A percentile compares a stretch with the other conserved stretches of the same genome.
These are phyloP conservation scores for Stenogyne calaminthoides DNA, from an alignment of 305 asterid genomes.

Conservation along the genomic window DNA sequence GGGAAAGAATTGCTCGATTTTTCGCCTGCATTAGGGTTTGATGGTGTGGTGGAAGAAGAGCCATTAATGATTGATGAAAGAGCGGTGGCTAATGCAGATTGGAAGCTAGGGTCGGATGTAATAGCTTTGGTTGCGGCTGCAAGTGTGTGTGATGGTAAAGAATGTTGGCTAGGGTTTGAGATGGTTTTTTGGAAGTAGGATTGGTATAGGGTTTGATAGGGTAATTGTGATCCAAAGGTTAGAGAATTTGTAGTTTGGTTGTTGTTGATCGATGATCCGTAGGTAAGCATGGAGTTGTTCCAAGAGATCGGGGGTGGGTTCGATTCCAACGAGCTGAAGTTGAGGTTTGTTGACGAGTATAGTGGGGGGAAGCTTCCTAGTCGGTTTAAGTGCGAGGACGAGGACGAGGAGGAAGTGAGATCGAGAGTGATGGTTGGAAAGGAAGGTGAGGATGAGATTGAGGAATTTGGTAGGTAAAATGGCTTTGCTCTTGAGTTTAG, in stretches of 20 bases:
- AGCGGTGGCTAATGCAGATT: constrained; percentile 83
- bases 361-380: constrained; percentile 43
- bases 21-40: constrained; percentile 34
- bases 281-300: constrained; percentile 51
- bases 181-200: constrained; percentile 48
- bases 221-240: constrained; percentile 50
- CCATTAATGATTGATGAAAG: constrained; percentile 64
- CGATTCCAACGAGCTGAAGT: constrained; percentile 72
- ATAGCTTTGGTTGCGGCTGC: constrained; percentile 93
- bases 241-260: constrained; percentile 49
- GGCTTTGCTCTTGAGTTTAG: constrained; percentile 51
- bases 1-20: constrained; percentile 56
- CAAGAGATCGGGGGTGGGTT: constrained; percentile 66
- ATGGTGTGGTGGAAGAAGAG: constrained; percentile 20
- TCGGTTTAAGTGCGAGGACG: constrained; percentile 41
- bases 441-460: constrained; percentile 57
- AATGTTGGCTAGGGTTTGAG: constrained; percentile 42
- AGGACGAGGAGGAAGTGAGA: constrained; percentile 64
- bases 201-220: constrained; percentile 59
- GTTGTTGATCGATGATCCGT: constrained; percentile 42
- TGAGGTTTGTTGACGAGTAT: constrained; percentile 70
- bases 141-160: constrained; percentile 56
- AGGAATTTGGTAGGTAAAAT: constrained; percentile 63
- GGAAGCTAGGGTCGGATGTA: constrained; percentile 81
- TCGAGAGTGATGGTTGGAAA: constrained; percentile 89